phyloP scores from a whole-genome alignment of 2,329 filamentous ascomycete genomes.

The Colletotrichum sp. region DNA sequence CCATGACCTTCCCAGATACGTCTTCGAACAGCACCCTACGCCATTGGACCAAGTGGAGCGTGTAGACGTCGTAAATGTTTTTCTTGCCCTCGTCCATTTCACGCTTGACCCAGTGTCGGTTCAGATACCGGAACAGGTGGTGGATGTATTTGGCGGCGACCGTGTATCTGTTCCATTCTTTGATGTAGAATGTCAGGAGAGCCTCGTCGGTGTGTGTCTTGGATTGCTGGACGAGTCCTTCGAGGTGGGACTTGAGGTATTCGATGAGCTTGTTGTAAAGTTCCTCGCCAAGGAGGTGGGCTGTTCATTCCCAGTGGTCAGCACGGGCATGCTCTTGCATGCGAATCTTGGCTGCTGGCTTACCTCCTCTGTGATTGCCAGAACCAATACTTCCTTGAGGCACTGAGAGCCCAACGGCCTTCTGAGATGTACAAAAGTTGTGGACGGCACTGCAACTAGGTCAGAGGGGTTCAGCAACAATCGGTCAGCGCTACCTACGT shows the following conservation, averaged over 20 bases:
- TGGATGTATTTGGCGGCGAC: slow-evolving; percentile 97
- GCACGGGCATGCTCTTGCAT: slow-evolving; percentile 2
- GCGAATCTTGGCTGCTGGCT: not conserved
- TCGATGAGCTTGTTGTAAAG: slow-evolving; percentile 90
- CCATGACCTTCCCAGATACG: slow-evolving; percentile 90
- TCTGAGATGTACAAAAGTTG: slow-evolving; percentile 99
- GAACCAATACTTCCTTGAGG: slow-evolving; percentile 42
- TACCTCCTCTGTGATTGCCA: slow-evolving; percentile 75
- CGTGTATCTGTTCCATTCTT: slow-evolving; percentile 96
- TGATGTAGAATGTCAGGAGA: slow-evolving; percentile 89
- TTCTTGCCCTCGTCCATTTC: slow-evolving; percentile 99
- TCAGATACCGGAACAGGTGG: slow-evolving; percentile 94
- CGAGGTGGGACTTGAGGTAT: slow-evolving; percentile 82
- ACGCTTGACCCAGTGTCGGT: slow-evolving; percentile 97
- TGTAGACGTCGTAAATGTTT: slow-evolving; percentile 97
- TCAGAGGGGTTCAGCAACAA: slow-evolving; percentile 35
- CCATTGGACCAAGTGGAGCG: slow-evolving; percentile 94
- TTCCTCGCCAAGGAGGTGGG: slow-evolving; percentile 93
- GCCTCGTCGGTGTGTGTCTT: slow-evolving; percentile 87
- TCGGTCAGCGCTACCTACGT: slow-evolving; percentile 58
- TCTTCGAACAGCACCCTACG: slow-evolving; percentile 86
- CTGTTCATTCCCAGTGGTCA: slow-evolving; percentile 47
- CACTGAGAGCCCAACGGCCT: slow-evolving; percentile 71
- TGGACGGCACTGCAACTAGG: slow-evolving; percentile 74
- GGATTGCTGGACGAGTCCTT: slow-evolving; percentile 72